Base-by-base conservation (phyloP, 2,329 filamentous ascomycete species). In the Tolypocladium capitatum region DNA sequence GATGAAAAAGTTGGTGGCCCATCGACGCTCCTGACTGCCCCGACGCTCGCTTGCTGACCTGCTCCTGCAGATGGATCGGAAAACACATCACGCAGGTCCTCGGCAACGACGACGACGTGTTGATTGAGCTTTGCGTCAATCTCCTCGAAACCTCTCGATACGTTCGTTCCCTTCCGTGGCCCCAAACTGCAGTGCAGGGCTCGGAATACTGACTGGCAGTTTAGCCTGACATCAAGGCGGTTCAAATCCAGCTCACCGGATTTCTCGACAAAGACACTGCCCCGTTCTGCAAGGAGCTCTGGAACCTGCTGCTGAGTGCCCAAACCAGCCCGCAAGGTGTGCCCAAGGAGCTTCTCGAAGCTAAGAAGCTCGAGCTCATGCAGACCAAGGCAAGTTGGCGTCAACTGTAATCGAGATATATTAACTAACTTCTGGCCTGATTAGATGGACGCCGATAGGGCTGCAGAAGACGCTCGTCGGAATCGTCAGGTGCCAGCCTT, bases 261-360 rank as follows among this genome's bases (percentile, higher is more conserved):
- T 98, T 98, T 59, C 78, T 98, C 56, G 90, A 95, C 59, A 91
- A 94, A 64, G 88, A 97, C 55, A 92, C 89, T 0, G 74, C 88
- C 1, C 68, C 75, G 0, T 98, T 98, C 61, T 96, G 91, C 66
- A 91, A 94, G 62, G 87, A 96, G 53, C 69, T 98, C 13, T 98
- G 92, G 92, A 86, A 83, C 50, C 71, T 98, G 18, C 85, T 91
- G 57, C 69, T 98, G 42, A 96, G 90, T 64, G 92, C 89, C 10
- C 92, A 98, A 65, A 73, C 77, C 36, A 95, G 83, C 63, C 81
- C 88, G 0, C 85, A 92, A 62, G 92, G 92, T 47, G 89, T 98
- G 13, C 91, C 92, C 0, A 91, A 94, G 65, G 90, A 96, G 66
- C 74, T 98, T 38, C 70, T 98, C 3, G 92, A 98, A 63, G 90